phyloP scores from a whole-genome alignment of 768 basidiomycete species.

The Vararia minispora region DNA sequence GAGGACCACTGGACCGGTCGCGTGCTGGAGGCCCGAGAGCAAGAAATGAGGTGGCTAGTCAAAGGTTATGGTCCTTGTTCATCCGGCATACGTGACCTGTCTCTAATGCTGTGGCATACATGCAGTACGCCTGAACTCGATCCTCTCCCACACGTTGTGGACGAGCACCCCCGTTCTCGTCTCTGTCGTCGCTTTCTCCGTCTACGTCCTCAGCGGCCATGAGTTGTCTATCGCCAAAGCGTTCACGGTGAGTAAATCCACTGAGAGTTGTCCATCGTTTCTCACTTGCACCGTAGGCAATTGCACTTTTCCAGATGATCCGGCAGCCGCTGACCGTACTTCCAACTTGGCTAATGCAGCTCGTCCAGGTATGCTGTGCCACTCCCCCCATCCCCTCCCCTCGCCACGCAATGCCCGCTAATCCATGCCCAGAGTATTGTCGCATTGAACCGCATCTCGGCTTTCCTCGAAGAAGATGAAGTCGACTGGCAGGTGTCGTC shows the following conservation, averaged over 20 bases:
- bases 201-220: slow-evolving; percentile 57
- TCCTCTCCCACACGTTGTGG: slow-evolving; percentile 65
- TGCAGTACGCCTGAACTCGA: slow-evolving; percentile 51
- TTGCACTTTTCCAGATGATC: slow-evolving; percentile 78
- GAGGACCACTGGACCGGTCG: slow-evolving; percentile 63
- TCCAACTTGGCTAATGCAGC: slow-evolving; percentile 64
- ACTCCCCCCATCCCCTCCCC: too few species aligned
- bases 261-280: too few species aligned
- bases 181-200: slow-evolving; percentile 67
- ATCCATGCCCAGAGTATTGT: slow-evolving; percentile 31
- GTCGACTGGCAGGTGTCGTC: slow-evolving; percentile 45
- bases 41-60: slow-evolving; percentile 66
- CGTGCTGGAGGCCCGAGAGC: slow-evolving; percentile 46
- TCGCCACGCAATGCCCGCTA: not conserved
- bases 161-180: slow-evolving; percentile 63
- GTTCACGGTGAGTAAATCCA: slow-evolving; percentile 57
- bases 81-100: slow-evolving; percentile 27
- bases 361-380: slow-evolving; percentile 44
- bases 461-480: slow-evolving; percentile 47
- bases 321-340: slow-evolving; percentile 74
- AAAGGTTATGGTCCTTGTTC: slow-evolving; percentile 40
- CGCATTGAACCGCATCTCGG: slow-evolving; percentile 46
- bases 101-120: not conserved
- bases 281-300: slow-evolving; percentile 41
- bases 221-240: slow-evolving; percentile 67